Base-by-base conservation (phyloP, 805 yeast genomes). In the Yamadazyma takamatsuzukensis region DNA sequence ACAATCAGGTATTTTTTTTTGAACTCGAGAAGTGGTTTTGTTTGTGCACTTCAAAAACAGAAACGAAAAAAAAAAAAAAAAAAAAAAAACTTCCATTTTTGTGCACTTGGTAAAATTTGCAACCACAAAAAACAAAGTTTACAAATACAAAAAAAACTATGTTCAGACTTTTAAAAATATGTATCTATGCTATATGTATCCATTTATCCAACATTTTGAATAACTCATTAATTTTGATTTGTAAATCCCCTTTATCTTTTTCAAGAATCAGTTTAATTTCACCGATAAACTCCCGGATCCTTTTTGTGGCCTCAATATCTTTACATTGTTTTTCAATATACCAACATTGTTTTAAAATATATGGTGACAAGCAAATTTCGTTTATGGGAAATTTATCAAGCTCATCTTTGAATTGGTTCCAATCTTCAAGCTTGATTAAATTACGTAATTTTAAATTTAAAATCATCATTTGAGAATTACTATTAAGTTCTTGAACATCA, bases 361-460 rank as follows among this genome's bases (percentile, higher is more conserved):
- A 64, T 7, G 66, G 68, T 29, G 56, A 57, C 8, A 64, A 43
- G 1, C 45, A 41, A 13, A 50, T 44, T 4, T 48, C 53, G 30
- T 61, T 46, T 11, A 66, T 41, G 2, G 66, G 62, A 38, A 65
- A 66, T 4, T 41, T 34, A 4, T 53, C 51, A 2, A 65, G 43
- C 2, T 37, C 32, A 18, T 37, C 16, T 5, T 36, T 28, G 25
- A 60, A 48, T 4, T 34, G 41, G 2, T 36, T 40, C 27, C 39
- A 53, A n/a, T 59, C 39, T 13, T 45, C 45, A 13, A 32, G 29
- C 4, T 34, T 40, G 11, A 52, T 27, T n/a, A 44, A 39, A 19
- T 45, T 49, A 16, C 68, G 41, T 15, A 65, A 41, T 11, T 43
- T 43, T 14, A 50, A 38, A 18, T 51, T 48, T 16, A 64, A 49